Conservation (phyloP, 1,284 basidiomycete species). For the Bothia castanella region DNA sequence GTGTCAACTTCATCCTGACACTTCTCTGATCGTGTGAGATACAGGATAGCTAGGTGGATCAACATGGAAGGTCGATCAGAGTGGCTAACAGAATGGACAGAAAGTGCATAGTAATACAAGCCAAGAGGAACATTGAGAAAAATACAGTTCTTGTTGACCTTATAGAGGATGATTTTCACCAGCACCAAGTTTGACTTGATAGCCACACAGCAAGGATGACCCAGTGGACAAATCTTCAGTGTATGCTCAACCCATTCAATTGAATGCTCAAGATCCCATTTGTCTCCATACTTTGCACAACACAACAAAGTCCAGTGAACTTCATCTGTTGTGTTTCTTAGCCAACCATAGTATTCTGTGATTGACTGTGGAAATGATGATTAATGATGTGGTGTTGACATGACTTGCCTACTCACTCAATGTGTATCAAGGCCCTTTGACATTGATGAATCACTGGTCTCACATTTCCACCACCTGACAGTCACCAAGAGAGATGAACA, state of each 20-base stretch:
- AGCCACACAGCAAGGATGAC: constrained; percentile 12
- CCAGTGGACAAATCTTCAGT: constrained; percentile 11
- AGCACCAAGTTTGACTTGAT: constrained; percentile 15
- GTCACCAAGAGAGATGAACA: constrained; percentile 10
- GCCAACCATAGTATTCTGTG: neutral
- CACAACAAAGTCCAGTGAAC: neutral
- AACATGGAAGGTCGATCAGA: constrained; percentile 9
- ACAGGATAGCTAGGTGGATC: too few relatives aligned
- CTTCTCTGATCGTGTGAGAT: constrained; percentile 5
- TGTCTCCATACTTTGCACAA: neutral
- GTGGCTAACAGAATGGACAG: constrained; percentile 2
- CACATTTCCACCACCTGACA: neutral
- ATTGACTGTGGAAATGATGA: neutral
- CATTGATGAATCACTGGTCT: neutral
- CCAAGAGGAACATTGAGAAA: constrained; percentile 5
- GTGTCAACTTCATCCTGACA: neutral
- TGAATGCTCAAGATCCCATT: constrained; percentile 8
- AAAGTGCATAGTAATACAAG: constrained; percentile 6
- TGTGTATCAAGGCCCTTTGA: neutral
- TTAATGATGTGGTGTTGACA: neutral
- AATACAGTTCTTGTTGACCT: neutral
- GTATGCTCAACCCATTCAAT: constrained; percentile 7
- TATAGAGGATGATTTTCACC: too few relatives aligned
- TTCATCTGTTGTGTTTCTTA: constrained; percentile 5
- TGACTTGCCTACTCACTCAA: neutral